phyloP scores from a whole-genome alignment of 2,329 filamentous ascomycete species.

The Penicillium verrucosum region DNA sequence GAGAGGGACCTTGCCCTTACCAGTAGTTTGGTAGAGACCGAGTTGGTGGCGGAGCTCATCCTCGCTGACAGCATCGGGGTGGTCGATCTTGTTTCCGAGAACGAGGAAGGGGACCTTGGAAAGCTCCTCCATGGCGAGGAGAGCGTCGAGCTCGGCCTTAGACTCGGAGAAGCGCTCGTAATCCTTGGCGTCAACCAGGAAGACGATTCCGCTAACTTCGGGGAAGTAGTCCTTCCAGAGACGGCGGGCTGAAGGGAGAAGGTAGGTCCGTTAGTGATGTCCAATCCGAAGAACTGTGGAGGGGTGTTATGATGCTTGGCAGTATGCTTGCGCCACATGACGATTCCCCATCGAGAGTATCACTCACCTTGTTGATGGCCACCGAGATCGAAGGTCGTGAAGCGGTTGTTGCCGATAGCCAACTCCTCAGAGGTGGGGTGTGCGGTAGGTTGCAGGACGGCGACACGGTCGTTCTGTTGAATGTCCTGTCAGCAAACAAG shows the following conservation, averaged over 20 bases:
- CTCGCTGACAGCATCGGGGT: slow-evolving; percentile 91
- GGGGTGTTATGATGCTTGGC: neutral
- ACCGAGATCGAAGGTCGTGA: slow-evolving; percentile 91
- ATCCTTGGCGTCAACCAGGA: slow-evolving; percentile 96
- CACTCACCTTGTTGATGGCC: slow-evolving; percentile 82
- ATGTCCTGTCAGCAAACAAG: slow-evolving; percentile 4
- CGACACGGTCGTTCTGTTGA: slow-evolving; percentile 80
- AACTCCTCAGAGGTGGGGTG: slow-evolving; percentile 93
- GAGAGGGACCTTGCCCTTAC: slow-evolving; percentile 88
- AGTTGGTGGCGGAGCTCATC: slow-evolving; percentile 90
- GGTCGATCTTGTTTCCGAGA: slow-evolving; percentile 99
- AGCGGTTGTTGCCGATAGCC: slow-evolving; percentile 87
- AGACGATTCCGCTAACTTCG: slow-evolving; percentile 93
- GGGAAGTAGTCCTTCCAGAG: slow-evolving; percentile 98
- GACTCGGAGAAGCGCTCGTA: slow-evolving; percentile 90
- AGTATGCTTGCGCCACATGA: neutral
- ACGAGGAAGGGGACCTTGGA: slow-evolving; percentile 93
- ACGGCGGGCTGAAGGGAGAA: slow-evolving; percentile 63
- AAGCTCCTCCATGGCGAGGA: slow-evolving; percentile 95
- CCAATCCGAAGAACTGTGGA: neutral
- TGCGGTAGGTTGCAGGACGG: slow-evolving; percentile 83
- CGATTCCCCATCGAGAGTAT: slow-evolving; percentile 9
- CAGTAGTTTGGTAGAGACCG: slow-evolving; percentile 92
- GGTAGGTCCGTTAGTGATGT: slow-evolving; percentile 1
- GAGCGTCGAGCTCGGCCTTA: slow-evolving; percentile 93